Conservation (phyloP, 2,329 filamentous ascomycete species). For the Penicillium polonicum region DNA sequence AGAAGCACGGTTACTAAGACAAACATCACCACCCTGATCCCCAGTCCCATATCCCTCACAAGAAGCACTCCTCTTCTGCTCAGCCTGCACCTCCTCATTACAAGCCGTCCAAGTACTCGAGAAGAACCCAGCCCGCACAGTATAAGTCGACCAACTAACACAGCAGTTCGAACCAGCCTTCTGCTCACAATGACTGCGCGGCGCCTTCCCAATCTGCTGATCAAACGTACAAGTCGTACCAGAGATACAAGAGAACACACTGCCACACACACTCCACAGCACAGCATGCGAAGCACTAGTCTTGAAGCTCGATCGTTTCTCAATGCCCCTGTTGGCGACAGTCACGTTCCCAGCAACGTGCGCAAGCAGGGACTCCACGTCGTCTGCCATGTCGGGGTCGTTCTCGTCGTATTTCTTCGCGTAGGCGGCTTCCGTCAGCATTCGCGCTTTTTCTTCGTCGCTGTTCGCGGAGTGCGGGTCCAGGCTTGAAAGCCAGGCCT, state of each 20-base stretch:
- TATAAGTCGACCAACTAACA: conserved; percentile 4
- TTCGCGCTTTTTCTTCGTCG: neutral
- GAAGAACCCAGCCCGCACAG: neutral
- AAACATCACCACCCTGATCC: conserved; percentile 4
- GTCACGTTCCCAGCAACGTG: neutral
- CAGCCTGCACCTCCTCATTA: neutral
- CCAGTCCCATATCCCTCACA: neutral
- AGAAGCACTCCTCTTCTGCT: neutral
- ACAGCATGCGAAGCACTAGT: conserved; percentile 3
- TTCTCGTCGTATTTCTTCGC: neutral
- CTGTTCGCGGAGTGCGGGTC: neutral
- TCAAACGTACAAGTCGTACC: conserved; percentile 1
- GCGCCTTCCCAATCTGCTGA: neutral
- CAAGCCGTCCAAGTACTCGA: conserved; percentile 3
- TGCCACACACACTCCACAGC: neutral
- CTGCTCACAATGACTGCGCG: neutral
- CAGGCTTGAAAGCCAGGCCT: neutral
- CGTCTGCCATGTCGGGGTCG: neutral
- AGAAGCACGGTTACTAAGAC: neutral
- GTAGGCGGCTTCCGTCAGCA: neutral
- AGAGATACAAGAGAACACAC: neutral
- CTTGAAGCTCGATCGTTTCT: neutral
- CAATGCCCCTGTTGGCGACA: neutral
- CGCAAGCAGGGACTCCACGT: neutral
- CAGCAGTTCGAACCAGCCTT: neutral